Percentiles rank a stretch among this genome's conserved stretches.
Conservation (phyloP, 1,139 yeast genomes). For the Nadsonia starkeyi-henricii region DNA sequence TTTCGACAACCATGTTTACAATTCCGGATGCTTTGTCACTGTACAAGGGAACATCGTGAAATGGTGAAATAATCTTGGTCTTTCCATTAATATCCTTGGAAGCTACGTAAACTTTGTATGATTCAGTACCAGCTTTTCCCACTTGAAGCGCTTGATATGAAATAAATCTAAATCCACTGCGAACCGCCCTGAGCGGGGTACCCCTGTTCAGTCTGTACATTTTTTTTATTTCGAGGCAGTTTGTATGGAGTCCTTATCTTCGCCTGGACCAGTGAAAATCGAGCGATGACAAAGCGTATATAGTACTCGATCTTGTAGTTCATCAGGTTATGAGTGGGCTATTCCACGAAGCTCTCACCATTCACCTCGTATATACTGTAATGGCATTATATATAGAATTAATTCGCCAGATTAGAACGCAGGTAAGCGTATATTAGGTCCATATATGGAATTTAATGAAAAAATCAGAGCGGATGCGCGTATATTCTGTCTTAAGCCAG, state of each 20-base stretch:
- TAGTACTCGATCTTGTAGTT: too few species aligned
- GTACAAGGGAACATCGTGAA: conserved; percentile 72
- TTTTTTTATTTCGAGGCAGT: too few species aligned
- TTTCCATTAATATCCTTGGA: conserved; percentile 33
- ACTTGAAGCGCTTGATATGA: conserved; percentile 37
- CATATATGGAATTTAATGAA: too few species aligned
- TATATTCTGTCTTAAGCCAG: too few species aligned
- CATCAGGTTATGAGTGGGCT: too few species aligned
- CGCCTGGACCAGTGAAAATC: not conserved
- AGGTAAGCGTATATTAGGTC: too few species aligned
- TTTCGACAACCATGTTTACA: conserved; percentile 69
- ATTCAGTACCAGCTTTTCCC: conserved; percentile 83
- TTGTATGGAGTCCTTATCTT: not conserved
- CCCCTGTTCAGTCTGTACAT: too few species aligned
- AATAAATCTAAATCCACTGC: not conserved
- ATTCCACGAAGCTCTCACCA: too few species aligned
- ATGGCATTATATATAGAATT: too few species aligned
- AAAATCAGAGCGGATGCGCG: too few species aligned
- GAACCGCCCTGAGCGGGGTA: not conserved
- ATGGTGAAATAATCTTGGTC: conserved; percentile 57
- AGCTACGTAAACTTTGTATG: conserved; percentile 60
- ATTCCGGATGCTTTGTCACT: conserved; percentile 32
- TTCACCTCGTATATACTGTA: too few species aligned
- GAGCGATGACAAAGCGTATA: not conserved
- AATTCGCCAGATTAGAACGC: too few species aligned